Percentiles rank a stretch among this genome's conserved stretches.
Conservation (phyloP, 495 filamentous ascomycete species). For the Penicillium cosmopolitanum region DNA sequence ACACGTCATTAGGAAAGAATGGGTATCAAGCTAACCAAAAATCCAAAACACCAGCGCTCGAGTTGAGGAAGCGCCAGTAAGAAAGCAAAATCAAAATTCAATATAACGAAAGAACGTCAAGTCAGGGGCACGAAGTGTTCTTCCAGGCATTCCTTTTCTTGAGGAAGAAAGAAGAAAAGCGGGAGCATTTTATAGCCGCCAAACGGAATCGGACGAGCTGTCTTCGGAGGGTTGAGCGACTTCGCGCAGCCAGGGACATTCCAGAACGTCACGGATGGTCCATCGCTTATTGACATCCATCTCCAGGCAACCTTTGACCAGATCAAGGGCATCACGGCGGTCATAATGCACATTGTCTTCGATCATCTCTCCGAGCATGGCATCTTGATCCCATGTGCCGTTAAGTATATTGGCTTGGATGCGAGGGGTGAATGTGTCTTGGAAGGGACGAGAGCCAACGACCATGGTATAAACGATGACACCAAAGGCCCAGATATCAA, state of each 20-base stretch:
- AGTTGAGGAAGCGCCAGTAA: constrained; percentile 11
- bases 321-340: constrained; percentile 50
- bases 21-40: constrained; percentile 23
- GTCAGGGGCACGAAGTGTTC: neutral
- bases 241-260: constrained; percentile 58
- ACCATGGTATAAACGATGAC: constrained; percentile 66
- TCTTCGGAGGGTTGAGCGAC: constrained; percentile 34
- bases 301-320: constrained; percentile 56
- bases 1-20: constrained; percentile 11
- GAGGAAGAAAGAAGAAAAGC: neutral
- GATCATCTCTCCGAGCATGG: constrained; percentile 43
- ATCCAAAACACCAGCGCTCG: constrained; percentile 10
- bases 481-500: constrained; percentile 76
- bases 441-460: constrained; percentile 70
- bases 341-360: constrained; percentile 28
- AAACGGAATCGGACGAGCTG: constrained; percentile 32
- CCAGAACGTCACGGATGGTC: constrained; percentile 57
- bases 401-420: constrained; percentile 62
- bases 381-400: constrained; percentile 63
- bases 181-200: constrained; percentile 37
- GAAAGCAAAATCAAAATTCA: neutral
- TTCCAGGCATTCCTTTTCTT: neutral
- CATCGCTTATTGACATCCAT: constrained; percentile 56
- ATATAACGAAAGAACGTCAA: constrained; percentile 5
- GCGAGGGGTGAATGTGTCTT: constrained; percentile 61